Evolutionary conservation across 805 yeast species (phyloP).

Genomic region (Cyberlindnera saturnus): DNA sequence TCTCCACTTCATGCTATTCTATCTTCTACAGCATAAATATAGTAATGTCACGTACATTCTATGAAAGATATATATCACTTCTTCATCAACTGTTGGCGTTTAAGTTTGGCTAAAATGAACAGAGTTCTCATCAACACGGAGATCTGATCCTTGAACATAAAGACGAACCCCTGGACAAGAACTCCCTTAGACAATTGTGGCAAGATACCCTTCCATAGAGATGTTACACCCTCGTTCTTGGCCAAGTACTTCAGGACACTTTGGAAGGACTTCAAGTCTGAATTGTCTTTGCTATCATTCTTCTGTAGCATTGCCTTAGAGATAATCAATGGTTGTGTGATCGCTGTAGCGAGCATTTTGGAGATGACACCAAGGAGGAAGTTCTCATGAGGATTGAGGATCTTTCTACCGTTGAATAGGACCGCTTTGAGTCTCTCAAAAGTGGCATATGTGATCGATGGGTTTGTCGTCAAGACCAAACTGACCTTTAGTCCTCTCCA

Average conservation of each 20-base stretch:
- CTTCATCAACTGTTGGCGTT: constrained; percentile 8
- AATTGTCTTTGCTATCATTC: constrained; percentile 31
- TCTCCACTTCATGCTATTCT: too few relatives aligned
- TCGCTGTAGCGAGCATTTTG: constrained; percentile 71
- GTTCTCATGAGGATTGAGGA: constrained; percentile 55
- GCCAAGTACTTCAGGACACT: constrained; percentile 57
- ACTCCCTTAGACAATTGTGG: constrained; percentile 82
- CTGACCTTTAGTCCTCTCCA: constrained; percentile 85
- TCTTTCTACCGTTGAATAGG: constrained; percentile 28
- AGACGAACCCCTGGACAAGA: constrained; percentile 75
- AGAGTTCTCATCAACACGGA: constrained; percentile 17
- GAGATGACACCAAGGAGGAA: constrained; percentile 74
- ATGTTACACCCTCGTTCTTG: constrained; percentile 54
- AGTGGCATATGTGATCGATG: constrained; percentile 81
- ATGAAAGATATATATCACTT: neutral
- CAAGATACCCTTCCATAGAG: constrained; percentile 73
- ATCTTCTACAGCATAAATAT: neutral
- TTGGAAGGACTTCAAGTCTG: constrained; percentile 50
- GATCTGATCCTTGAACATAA: constrained; percentile 52
- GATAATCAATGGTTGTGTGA: constrained; percentile 80
- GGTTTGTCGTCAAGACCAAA: constrained; percentile 71
- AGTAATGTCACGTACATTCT: neutral
- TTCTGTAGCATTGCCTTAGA: constrained; percentile 78
- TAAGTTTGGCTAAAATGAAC: constrained; percentile 13
- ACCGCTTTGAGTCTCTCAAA: constrained; percentile 59